Base-by-base conservation (phyloP, 306 rosid species). In the Hippophae rhamnoides region DNA sequence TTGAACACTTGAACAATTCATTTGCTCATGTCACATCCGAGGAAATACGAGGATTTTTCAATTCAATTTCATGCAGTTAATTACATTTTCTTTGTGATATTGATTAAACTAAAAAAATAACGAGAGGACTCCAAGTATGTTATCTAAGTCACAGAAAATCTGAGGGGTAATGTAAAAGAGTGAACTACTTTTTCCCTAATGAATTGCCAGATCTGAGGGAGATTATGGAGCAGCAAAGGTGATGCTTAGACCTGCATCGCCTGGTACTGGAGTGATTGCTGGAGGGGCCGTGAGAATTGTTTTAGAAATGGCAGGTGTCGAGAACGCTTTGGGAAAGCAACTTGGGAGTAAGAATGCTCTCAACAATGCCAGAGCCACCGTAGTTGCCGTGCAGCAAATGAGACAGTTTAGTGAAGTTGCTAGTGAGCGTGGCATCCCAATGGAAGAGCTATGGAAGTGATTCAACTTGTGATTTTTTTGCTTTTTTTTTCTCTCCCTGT, bases 281-380 rank as follows among this genome's bases (percentile, higher is more conserved):
- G 99, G 99, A 62, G 99, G 99, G 60, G 71, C 99, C 6, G 99
- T 92, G 70, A 82, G 99, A 78, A 84, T 92, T 62, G 99, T 92
- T 47, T 88, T 88, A 1, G 99, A 92, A 73, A 80, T 92, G 99
- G 99, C 96, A 0, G 99, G 99, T 5, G 95, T 92, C 13, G 96
- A 92, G 68, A 92, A 92, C 77, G 99, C 99, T 13, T 67, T 92
- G 69, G 95, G 96, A 64, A 92, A 92, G 82, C 99, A 92, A 70
- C 69, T 92, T 8, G 95, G 99, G 47, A 85, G 96, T 57, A 81
- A 92, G 52, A 88, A 92, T 62, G 93, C 99, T 54, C 93, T 92
- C 78, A 92, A 92, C 84, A 87, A 92, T 72, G 99, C 96, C 58
- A 83, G 96, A 64, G 96, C 99, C 11, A 82, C 93, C 0, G 72